Conservation (phyloP, 352 stramenopile species). For the Pythium pectinolyticum region DNA sequence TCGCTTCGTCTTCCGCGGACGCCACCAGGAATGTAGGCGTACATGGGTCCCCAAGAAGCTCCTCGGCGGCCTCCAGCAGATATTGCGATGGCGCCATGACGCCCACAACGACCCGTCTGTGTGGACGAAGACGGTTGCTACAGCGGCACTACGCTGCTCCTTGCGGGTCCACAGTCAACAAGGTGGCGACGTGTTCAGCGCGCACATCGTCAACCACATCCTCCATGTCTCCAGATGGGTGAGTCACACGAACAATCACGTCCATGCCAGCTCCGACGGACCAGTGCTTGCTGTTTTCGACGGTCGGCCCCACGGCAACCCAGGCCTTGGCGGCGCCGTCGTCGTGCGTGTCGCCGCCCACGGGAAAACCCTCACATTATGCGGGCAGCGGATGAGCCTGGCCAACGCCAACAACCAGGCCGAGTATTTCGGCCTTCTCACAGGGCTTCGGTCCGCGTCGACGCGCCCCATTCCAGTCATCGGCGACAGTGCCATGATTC, state of each 20-base stretch:
- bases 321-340: slow-evolving; percentile 1
- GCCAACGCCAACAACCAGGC: slow-evolving; percentile 3
- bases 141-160: background rate
- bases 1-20: background rate
- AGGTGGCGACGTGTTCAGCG: background rate
- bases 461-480: background rate
- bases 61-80: background rate
- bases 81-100: background rate
- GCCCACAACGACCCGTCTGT: background rate
- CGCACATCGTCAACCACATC: background rate
- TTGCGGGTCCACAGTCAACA: background rate
- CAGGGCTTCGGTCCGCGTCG: background rate
- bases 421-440: slow-evolving; percentile 1
- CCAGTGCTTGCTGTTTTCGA: slow-evolving; percentile 13
- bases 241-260: background rate
- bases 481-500: slow-evolving; percentile 7
- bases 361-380: background rate
- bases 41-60: too few relatives aligned
- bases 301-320: slow-evolving; percentile 12
- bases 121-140: background rate
- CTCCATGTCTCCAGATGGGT: background rate
- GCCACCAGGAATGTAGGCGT: background rate
- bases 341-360: background rate
- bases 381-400: slow-evolving; percentile 4
- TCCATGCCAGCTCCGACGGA: background rate